Evolutionary conservation across 768 basidiomycete species (phyloP).

Genomic region (Brasilioporus rufonigricans): DNA sequence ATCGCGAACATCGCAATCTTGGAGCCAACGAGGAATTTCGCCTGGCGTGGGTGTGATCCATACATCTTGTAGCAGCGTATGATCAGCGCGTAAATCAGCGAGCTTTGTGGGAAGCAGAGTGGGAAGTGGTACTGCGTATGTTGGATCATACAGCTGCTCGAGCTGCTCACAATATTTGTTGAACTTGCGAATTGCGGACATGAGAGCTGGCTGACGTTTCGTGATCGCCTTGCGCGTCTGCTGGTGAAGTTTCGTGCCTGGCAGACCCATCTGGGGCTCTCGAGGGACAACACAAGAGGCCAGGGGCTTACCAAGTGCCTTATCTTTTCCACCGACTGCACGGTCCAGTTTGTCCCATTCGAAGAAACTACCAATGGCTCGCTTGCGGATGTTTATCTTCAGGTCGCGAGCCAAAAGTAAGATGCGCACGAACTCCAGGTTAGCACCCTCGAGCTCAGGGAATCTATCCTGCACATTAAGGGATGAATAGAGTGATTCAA

Average conservation of each 20-base stretch:
- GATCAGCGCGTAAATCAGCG: neutral
- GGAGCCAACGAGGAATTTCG: neutral
- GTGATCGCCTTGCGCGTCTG: neutral
- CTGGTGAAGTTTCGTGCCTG: no score
- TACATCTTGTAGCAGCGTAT: neutral
- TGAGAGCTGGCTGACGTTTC: neutral
- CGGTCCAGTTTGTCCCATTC: constrained; percentile 25
- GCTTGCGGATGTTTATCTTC: neutral
- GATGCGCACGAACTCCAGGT: neutral
- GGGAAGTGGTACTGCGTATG: neutral
- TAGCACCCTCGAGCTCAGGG: neutral
- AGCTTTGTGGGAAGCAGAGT: neutral
- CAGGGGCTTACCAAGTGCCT: constrained; percentile 3
- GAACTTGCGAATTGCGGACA: neutral
- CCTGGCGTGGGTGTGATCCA: neutral
- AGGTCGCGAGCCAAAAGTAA: neutral
- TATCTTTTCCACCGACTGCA: constrained; percentile 18
- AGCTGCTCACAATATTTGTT: neutral
- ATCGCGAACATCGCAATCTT: neutral
- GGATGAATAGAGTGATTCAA: neutral
- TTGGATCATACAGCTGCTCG: neutral
- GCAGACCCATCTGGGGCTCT: no score
- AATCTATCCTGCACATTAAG: neutral
- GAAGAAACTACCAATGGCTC: neutral
- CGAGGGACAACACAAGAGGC: no score